A percentile compares a stretch with the other conserved stretches of the same genome.
Conservation (phyloP, 345 rosid genomes). For the Odontarrhena argentea region DNA sequence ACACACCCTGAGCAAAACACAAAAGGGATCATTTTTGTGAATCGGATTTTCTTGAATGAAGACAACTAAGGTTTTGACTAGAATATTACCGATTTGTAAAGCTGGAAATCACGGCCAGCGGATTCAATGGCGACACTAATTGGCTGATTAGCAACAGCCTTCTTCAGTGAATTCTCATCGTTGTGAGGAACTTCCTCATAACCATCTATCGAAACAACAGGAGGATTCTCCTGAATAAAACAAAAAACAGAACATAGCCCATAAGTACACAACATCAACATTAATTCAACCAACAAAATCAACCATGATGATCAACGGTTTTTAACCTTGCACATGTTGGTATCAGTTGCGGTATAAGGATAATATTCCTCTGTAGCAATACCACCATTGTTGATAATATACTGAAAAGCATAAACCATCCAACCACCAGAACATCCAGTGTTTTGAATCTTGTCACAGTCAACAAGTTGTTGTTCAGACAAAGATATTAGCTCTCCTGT, state of each 20-base stretch:
- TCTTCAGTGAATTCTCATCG: conserved; percentile 63
- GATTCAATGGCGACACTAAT: conserved; percentile 59
- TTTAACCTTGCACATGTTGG: conserved; percentile 55
- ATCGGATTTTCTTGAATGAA: neutral
- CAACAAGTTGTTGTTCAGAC: conserved; percentile 80
- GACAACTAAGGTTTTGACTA: neutral
- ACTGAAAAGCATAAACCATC: conserved; percentile 75
- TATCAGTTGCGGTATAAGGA: conserved; percentile 55
- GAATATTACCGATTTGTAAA: conserved; percentile 25
- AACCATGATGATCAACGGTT: neutral
- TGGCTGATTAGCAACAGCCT: conserved; percentile 78
- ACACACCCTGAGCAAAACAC: conserved; percentile 37
- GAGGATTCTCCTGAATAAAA: conserved; percentile 55
- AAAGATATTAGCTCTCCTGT: conserved; percentile 63
- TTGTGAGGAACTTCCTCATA: conserved; percentile 71
- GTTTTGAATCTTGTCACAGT: conserved; percentile 63
- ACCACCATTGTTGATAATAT: conserved; percentile 65
- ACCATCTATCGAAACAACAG: conserved; percentile 66
- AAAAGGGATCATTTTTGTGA: conserved; percentile 4
- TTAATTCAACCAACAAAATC: neutral
- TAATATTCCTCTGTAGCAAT: conserved; percentile 68
- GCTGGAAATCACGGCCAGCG: conserved; percentile 35
- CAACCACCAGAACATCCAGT: conserved; percentile 78
- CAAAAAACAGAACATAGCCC: neutral
- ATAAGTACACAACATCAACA: neutral